Base-by-base conservation (phyloP, 1,139 yeast species). In the Diutina neorugosa region DNA sequence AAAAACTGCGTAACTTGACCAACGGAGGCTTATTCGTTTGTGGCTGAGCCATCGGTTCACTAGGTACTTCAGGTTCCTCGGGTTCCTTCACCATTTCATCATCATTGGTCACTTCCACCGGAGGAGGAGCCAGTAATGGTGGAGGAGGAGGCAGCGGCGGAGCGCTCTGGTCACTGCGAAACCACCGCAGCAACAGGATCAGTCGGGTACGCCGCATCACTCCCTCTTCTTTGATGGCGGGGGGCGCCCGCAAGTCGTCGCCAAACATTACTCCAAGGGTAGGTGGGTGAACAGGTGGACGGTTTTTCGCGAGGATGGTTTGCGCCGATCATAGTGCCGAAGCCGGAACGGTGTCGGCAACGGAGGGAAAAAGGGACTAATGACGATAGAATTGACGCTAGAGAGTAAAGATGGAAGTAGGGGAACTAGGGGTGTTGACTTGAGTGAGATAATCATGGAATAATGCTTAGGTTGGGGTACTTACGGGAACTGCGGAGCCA, bases 161-260 rank as follows among this genome's bases (percentile, higher is more conserved):
- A 12, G 34, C 31, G 18, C 14, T 7, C 23, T 20, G 11, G 19
- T 46, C 50, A 2, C 21, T n/a, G 2, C 50, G 50, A 21, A 46
- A 46, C 50, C 50, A 46, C 16, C 50, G 50, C 40, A 27, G 37
- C 14, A 46, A n/a, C 40, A 27, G 27, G 27, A 46, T 46, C 50
- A 46, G 50, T 5, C 50, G 50, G 6, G 41, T 25, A n/a, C 50
- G 50, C n/a, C 40, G 37, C 7, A 12, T 6, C n/a, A 5, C 41
- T 6, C 50, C 50, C 12, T 46, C 50, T 14, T 25, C 37, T 4
- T 16, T 16, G 21, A 46, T 11, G 14, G 19, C 50, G 12, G 50
- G 50, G 11, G 50, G 50, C 40, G 41, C 50, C 40, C 23, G 20
- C 7, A 46, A 18, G 21, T 46, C 50, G 20, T 46, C 50, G 40